Evolutionary conservation across 176 grass and related monocot species (phyloP), one percentile per base, ranked within the genome.

Genomic region (Eragrostis curvula): DNA sequence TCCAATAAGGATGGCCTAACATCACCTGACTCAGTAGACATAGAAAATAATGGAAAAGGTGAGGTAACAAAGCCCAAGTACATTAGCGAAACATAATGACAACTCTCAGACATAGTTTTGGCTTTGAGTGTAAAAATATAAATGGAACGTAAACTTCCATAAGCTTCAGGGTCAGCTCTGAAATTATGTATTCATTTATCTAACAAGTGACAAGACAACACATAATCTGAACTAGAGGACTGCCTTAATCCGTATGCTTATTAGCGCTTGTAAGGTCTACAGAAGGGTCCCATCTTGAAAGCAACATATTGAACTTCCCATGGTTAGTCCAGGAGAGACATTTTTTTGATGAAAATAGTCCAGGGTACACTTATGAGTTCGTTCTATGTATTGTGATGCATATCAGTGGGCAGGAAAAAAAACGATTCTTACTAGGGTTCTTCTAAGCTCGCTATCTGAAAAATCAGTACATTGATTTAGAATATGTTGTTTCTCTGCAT

Each of bases 1-100:
- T 46, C 67, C 42, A 15, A 15, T 46, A 70, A 25, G 67, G 21
- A 46, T 46, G 21, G 13, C 12, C 13, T 45, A n/a, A 70, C 11
- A 12, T 12, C 11, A 70, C 23, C 42, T 15, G 4, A 46, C 21
- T 46, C 42, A 25, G 24, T 2, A 69, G 12, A 8, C 15, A 28
- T 16, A 68, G 18, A 12, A 41, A 68, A 44, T 13, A 53, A 74
- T 75, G 46, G 10, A 30, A 70, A 78, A 12, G 21, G 16, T 42
- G 20, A 71, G 50, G 21, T 79, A 39, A 71, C 10, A 70, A 42
- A 45, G n/a, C 7, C 7, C 41, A 40, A 58, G 72, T 51, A 49
- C 45, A 65, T 52, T n/a, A 63, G 45, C 16, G 1, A 57, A 79
- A 85, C 32, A 65, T 72, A 72, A 72, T 62, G 45, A 85, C 7